Conservation (phyloP, 2,329 filamentous ascomycete genomes). For the Dichotomopilus funicola region DNA sequence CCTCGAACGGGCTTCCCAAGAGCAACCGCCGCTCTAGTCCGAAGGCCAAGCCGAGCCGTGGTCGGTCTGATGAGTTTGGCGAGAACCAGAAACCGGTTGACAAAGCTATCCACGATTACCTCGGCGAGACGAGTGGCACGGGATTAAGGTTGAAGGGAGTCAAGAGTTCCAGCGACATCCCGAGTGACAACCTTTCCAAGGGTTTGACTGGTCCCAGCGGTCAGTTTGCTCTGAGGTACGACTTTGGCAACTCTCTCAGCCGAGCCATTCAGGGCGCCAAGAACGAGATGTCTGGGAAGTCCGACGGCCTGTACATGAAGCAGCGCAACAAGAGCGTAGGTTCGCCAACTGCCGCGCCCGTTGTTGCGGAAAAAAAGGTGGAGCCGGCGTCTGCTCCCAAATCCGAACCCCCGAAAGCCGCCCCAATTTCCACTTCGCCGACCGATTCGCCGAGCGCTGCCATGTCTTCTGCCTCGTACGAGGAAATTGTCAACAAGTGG, state of each 20-base stretch:
- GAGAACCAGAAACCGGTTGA: slow-evolving; percentile 53
- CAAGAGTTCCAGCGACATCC: slow-evolving; percentile 56
- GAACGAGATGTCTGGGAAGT: slow-evolving; percentile 51
- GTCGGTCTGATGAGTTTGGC: slow-evolving; percentile 65
- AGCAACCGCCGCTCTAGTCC: slow-evolving; percentile 53
- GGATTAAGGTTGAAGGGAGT: slow-evolving; percentile 64
- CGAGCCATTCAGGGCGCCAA: slow-evolving; percentile 74
- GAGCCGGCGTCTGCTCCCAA: slow-evolving; percentile 10
- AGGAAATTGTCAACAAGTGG: slow-evolving; percentile 97
- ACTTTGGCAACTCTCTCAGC: slow-evolving; percentile 86
- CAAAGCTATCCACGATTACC: slow-evolving; percentile 53
- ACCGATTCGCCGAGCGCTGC: slow-evolving; percentile 46
- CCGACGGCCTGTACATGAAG: slow-evolving; percentile 53
- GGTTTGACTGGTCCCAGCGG: slow-evolving; percentile 51
- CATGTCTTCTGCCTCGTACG: slow-evolving; percentile 83
- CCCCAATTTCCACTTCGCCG: slow-evolving; percentile 30
- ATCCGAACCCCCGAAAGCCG: slow-evolving; percentile 20
- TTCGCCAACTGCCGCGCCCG: slow-evolving; percentile 6
- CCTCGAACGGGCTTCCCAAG: slow-evolving; percentile 54
- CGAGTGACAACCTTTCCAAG: slow-evolving; percentile 54
- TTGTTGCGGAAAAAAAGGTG: background rate
- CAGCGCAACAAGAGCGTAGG: slow-evolving; percentile 14
- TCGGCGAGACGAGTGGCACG: slow-evolving; percentile 54
- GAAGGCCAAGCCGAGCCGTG: slow-evolving; percentile 47
- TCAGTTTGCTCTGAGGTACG: slow-evolving; percentile 87